Conservation (phyloP, 192 early-diverging fungal species). For the Coemansia sp. region DNA sequence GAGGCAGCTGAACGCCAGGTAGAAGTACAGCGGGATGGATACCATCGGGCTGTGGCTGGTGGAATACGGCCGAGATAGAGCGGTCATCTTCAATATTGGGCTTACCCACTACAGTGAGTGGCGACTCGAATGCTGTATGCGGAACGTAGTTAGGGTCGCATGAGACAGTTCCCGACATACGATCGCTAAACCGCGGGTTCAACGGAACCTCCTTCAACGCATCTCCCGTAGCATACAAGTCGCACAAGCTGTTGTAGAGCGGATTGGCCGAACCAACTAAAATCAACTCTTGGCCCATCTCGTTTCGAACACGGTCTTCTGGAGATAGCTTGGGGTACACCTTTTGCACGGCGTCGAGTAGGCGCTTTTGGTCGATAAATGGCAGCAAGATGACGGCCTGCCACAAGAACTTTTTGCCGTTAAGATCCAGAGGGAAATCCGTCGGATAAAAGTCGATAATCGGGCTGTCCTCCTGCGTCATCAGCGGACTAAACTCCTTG, state of each 20-base stretch:
- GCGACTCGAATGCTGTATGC: constrained; percentile 60
- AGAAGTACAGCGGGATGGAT: constrained; percentile 36
- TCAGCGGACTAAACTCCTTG: constrained; percentile 67
- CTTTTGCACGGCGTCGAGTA: constrained; percentile 73
- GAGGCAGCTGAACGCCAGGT: constrained; percentile 43
- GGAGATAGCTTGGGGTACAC: constrained; percentile 65
- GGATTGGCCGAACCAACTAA: constrained; percentile 64
- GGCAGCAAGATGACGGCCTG: constrained; percentile 92
- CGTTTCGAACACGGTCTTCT: constrained; percentile 79
- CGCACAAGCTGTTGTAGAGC: constrained; percentile 61
- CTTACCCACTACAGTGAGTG: constrained; percentile 57
- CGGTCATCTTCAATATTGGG: constrained; percentile 66
- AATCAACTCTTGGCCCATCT: constrained; percentile 62
- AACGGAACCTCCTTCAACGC: constrained; percentile 38
- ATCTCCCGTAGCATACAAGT: constrained; percentile 36
- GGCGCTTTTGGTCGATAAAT: constrained; percentile 87
- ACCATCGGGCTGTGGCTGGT: constrained; percentile 42
- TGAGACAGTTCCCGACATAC: constrained; percentile 62
- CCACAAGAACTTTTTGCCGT: constrained; percentile 97
- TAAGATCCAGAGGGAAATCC: constrained; percentile 88
- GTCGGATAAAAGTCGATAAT: constrained; percentile 96
- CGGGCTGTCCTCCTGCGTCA: constrained; percentile 80
- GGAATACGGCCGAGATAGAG: constrained; percentile 60
- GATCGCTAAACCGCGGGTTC: constrained; percentile 60
- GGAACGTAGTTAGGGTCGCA: constrained; percentile 66